Percentiles rank a stretch among this genome's conserved stretches.
Evolutionary conservation across 495 filamentous ascomycete species (phyloP).

Genomic region (Stereocaulon alpinum): DNA sequence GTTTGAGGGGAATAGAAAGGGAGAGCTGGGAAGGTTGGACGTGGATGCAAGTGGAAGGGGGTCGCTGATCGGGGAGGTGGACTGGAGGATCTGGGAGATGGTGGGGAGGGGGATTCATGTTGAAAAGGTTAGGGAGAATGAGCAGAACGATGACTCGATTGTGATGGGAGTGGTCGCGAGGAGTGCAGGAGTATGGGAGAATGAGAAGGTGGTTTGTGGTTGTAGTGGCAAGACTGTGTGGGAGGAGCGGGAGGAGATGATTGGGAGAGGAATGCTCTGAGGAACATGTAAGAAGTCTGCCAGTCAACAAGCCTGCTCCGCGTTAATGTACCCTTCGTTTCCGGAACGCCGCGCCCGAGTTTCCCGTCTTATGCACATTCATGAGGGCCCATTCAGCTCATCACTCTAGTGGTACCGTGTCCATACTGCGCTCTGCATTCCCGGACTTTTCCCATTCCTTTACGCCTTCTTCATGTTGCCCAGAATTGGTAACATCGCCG

Average conservation of each 20-base stretch:
- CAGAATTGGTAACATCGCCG: too few relatives aligned
- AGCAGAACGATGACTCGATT: constrained; percentile 58
- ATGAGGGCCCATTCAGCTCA: too few relatives aligned
- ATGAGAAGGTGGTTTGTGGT: constrained; percentile 91
- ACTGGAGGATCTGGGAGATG: constrained; percentile 86
- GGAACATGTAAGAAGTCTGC: background rate
- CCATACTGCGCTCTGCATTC: too few relatives aligned
- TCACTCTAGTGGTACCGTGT: too few relatives aligned
- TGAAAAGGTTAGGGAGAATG: constrained; percentile 39
- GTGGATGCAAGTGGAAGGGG: constrained; percentile 55
- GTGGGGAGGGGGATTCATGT: constrained; percentile 87
- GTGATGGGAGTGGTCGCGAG: constrained; percentile 87
- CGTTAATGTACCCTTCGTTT: too few relatives aligned
- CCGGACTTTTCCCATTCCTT: too few relatives aligned
- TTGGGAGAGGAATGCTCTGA: constrained; percentile 72
- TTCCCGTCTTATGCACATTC: too few relatives aligned
- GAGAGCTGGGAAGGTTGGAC: constrained; percentile 61
- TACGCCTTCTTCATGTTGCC: too few relatives aligned
- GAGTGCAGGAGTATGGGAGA: constrained; percentile 95
- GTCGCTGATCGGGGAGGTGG: constrained; percentile 65
- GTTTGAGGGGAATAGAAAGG: constrained; percentile 46
- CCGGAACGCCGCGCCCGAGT: too few relatives aligned
- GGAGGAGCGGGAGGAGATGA: constrained; percentile 90
- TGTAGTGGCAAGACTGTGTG: constrained; percentile 97
- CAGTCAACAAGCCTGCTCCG: too few relatives aligned